Percentiles rank a stretch among this genome's conserved stretches.
Evolutionary conservation across 768 basidiomycete genomes (phyloP).

Genomic region (Gautieria morchelliformis): DNA sequence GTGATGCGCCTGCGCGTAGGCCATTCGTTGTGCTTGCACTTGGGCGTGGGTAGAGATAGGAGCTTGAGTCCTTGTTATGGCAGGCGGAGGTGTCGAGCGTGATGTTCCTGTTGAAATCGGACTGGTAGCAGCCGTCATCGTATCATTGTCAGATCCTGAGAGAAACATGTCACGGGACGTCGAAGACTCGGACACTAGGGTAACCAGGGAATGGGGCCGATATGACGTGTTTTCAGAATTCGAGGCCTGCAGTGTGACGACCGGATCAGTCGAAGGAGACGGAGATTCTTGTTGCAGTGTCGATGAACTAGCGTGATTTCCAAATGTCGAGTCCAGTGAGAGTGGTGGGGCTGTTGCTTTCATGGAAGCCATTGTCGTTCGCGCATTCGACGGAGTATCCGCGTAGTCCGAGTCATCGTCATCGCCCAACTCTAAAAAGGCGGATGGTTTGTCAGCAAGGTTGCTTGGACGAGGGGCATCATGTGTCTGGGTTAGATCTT

Average conservation of each 20-base stretch:
- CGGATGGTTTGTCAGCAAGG: conserved; percentile 25
- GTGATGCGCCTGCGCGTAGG: conserved; percentile 17
- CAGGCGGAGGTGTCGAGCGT: neutral
- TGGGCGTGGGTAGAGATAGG: conserved; percentile 11
- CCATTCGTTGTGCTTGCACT: conserved; percentile 17
- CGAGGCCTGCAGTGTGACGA: no score
- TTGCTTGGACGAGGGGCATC: conserved; percentile 10
- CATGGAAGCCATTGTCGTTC: conserved; percentile 11
- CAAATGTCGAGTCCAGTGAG: neutral
- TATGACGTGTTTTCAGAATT: conserved; percentile 9
- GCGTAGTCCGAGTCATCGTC: conserved; percentile 21
- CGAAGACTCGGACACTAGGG: conserved; percentile 5
- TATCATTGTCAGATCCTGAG: neutral
- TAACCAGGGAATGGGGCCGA: conserved; percentile 13
- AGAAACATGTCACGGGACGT: neutral
- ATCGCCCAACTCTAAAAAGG: conserved; percentile 53
- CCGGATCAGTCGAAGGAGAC: neutral
- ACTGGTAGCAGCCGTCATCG: neutral
- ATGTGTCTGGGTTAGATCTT: conserved; percentile 6
- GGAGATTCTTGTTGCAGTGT: neutral
- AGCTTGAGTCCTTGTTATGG: neutral
- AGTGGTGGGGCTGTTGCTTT: conserved; percentile 11
- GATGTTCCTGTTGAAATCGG: neutral
- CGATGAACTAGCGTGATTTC: neutral
- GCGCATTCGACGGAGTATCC: conserved; percentile 26